Conservation (phyloP, 768 basidiomycete genomes). For the Mycena olivaceomarginata region DNA sequence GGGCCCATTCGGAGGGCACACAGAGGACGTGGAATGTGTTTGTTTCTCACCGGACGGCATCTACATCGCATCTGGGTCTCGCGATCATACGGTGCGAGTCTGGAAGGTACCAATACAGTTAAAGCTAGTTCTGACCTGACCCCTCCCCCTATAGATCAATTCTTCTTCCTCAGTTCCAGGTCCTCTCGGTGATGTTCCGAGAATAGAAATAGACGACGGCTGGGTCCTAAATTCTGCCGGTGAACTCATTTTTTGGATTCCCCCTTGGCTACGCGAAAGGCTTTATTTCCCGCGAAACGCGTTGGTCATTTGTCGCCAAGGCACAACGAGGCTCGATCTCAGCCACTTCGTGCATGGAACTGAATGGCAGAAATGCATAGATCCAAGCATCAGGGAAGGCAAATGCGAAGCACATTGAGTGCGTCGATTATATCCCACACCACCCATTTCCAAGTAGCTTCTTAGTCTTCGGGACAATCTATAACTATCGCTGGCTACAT, state of each 20-base stretch:
- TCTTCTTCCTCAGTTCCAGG: neutral
- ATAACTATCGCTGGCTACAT: no score
- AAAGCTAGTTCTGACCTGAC: no score
- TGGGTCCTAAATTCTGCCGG: neutral
- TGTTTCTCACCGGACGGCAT: neutral
- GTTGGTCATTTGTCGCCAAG: neutral
- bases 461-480: no score
- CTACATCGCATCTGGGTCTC: neutral
- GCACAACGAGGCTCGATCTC: neutral
- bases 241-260: neutral
- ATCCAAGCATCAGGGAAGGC: neutral
- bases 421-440: no score
- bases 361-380: conserved; percentile 3
- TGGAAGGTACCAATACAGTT: neutral
- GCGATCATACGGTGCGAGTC: neutral
- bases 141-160: neutral
- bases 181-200: neutral
- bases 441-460: no score
- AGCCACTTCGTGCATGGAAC: neutral
- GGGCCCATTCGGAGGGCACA: neutral
- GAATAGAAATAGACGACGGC: no score
- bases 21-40: neutral
- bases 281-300: neutral
- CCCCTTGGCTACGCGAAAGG: neutral
- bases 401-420: no score